Base-by-base conservation (phyloP, 2,329 filamentous ascomycete species). In the Ampelomyces quisqualis region DNA sequence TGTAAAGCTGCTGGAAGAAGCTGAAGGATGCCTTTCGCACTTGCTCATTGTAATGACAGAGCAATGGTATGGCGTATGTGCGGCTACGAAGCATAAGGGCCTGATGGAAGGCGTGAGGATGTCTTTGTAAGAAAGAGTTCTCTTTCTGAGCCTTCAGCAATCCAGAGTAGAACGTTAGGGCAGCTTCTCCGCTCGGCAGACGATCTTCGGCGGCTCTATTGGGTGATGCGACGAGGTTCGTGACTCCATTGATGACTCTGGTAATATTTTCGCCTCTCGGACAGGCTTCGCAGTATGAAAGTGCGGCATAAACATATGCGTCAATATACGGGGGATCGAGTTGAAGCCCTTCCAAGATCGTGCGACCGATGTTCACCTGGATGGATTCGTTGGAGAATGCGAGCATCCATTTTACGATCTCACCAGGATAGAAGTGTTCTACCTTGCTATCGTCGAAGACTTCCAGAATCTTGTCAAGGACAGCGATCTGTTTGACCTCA, bases 381-480 rank as follows among this genome's bases (percentile, higher is more conserved):
- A 53, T 34, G 2, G 31, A 33, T 5, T 33, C n/a, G 6, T 62
- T 51, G 9, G 38, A 15, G 11, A 55, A 54, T 22, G 49, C 36
- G 10, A 65, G 49, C 54, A 69, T 58, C 49, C 53, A 53, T 32
- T 57, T 65, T 26, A 69, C 38, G 7, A 69, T 51, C 17, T 65
- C 58, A 9, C 64, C 64, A 21, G 66, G 66, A 43, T 62, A 67
- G 31, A 60, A 64, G 13, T 51, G 29, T 6, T 62, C 60, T 2
- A 55, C 49, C 38, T 60, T 66, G 14, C 54, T 40, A 2, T 35
- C 29, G 28, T 69, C 65, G 23, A 66, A 68, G 4, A 50, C 24
- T 38, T 69, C 67, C 19, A 68, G 41, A 37, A 66, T 60, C 35
- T 58, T 66, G 36, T 69, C 65, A 13, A 69, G 35, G n/a, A 61